Conservation (phyloP, 805 yeast genomes). For the Cyberlindnera euphorbiae region DNA sequence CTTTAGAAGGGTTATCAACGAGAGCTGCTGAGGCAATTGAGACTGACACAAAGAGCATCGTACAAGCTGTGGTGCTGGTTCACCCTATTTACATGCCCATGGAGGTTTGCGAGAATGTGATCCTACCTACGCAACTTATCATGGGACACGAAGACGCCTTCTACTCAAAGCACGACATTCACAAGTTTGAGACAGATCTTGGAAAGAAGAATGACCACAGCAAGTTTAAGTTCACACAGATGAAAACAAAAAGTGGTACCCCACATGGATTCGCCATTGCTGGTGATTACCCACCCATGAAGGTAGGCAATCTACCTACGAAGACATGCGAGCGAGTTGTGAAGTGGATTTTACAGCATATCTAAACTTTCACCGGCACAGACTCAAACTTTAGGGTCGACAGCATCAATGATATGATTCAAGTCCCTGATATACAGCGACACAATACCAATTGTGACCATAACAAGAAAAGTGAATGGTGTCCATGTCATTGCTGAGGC, state of each 20-base stretch:
- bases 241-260: conserved; percentile 22
- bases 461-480: conserved; percentile 43
- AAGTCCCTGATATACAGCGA: conserved; percentile 32
- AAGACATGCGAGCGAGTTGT: conserved; percentile 16
- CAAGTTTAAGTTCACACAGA: conserved; percentile 14
- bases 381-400: conserved; percentile 16
- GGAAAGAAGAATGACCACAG: conserved; percentile 6
- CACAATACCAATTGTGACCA: conserved; percentile 37
- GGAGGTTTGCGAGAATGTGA: conserved; percentile 10
- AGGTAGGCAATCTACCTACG: conserved; percentile 29
- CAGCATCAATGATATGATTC: conserved; percentile 19
- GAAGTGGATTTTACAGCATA: conserved; percentile 20
- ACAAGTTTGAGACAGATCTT: conserved; percentile 10
- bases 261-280: conserved; percentile 40
- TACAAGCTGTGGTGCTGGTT: conserved; percentile 19
- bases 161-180: conserved; percentile 12
- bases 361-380: no score
- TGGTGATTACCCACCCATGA: conserved; percentile 32
- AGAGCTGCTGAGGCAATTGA: no score
- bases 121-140: conserved; percentile 15
- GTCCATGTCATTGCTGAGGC: conserved; percentile 61
- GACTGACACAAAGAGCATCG: no score
- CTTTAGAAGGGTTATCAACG: conserved; percentile 20
- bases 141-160: conserved; percentile 19
- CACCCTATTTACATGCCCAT: conserved; percentile 23